phyloP scores from a whole-genome alignment of 345 rosid species.

The Syzygium aromaticum region DNA sequence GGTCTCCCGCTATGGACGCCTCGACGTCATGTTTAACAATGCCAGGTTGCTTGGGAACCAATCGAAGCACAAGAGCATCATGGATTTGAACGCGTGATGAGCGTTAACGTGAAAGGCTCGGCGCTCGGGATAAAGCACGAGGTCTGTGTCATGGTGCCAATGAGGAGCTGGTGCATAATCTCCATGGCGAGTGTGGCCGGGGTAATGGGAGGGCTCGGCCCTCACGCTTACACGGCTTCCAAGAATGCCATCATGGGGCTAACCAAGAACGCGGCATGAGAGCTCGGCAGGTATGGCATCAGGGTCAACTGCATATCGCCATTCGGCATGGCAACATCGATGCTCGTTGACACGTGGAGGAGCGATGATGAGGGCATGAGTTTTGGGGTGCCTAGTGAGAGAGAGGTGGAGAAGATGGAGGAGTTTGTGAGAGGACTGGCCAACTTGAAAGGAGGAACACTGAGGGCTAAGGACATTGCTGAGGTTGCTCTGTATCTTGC shows the following conservation, averaged over 20 bases:
- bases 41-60: conserved; percentile 76
- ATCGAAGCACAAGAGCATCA: conserved; percentile 55
- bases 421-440: conserved; percentile 60
- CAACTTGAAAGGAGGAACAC: conserved; percentile 44
- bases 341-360: conserved; percentile 66
- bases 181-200: conserved; percentile 79
- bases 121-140: conserved; percentile 79
- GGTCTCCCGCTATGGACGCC: conserved; percentile 33
- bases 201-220: conserved; percentile 78
- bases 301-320: conserved; percentile 84
- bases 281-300: conserved; percentile 62
- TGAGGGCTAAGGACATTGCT: conserved; percentile 62
- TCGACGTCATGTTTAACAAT: conserved; percentile 70
- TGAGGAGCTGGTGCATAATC: conserved; percentile 57
- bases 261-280: conserved; percentile 73
- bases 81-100: conserved; percentile 57
- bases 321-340: conserved; percentile 74
- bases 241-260: conserved; percentile 80
- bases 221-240: conserved; percentile 82
- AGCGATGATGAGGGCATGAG: conserved; percentile 10
- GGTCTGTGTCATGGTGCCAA: conserved; percentile 54
- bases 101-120: conserved; percentile 54
- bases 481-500: conserved; percentile 78
- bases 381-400: conserved; percentile 18
- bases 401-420: conserved; percentile 55